Conservation (phyloP, 2,329 filamentous ascomycete species). For the Clonostachys rosea region DNA sequence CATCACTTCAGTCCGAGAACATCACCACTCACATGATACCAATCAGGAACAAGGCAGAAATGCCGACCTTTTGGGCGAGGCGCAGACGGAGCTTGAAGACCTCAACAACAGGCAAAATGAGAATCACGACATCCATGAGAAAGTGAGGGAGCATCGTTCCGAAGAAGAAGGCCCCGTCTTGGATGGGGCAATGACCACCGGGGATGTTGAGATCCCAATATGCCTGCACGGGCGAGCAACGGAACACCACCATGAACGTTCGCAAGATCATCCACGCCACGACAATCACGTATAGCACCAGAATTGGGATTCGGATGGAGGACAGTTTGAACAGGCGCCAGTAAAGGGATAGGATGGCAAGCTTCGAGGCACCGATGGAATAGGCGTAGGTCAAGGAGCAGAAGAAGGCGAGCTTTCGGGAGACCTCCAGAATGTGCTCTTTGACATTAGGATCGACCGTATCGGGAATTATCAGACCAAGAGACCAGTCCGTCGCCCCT, state of each 20-base stretch:
- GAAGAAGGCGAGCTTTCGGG: too few species aligned
- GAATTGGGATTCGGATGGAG: constrained; percentile 1
- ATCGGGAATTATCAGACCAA: too few species aligned
- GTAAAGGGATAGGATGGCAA: constrained; percentile 1
- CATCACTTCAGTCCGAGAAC: neutral
- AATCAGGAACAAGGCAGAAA: neutral
- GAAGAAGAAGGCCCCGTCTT: neutral
- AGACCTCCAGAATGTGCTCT: too few species aligned
- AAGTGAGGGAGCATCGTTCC: neutral
- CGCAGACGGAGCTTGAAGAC: neutral
- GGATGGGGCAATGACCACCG: neutral
- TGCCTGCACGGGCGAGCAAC: neutral
- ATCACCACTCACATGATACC: neutral
- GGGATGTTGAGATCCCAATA: neutral
- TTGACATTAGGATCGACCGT: too few species aligned
- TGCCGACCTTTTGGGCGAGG: neutral
- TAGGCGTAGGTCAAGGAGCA: neutral
- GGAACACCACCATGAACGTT: neutral
- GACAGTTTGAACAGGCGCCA: constrained; percentile 1
- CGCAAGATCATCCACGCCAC: neutral
- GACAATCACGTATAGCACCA: neutral
- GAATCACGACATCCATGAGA: neutral
- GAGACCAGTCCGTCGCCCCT: too few species aligned
- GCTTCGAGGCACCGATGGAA: constrained; percentile 1
- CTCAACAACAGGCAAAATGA: neutral